These are phyloP conservation scores for Eimeria praecox DNA, from an alignment of 169 alveolate species.

Conservation along the genomic window DNA sequence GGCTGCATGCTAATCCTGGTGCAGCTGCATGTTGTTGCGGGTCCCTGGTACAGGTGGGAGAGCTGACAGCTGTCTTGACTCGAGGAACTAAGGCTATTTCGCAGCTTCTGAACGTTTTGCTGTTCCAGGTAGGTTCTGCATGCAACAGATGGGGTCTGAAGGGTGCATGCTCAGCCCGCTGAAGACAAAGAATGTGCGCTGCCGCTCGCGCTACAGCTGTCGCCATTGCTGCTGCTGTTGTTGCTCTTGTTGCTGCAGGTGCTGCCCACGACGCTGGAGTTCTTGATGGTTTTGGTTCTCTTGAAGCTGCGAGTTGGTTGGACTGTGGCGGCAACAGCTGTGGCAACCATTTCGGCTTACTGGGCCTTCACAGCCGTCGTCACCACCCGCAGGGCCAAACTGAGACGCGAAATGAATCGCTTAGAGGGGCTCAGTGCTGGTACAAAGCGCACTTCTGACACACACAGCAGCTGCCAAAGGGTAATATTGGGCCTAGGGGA, in stretches of 20 bases:
- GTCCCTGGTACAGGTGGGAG: slow-evolving; percentile 82
- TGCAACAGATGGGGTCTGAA: not conserved
- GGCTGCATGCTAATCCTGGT: not conserved
- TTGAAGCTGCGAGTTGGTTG: slow-evolving; percentile 84
- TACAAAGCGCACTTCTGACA: not conserved
- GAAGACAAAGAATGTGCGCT: not conserved
- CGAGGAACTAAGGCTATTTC: slow-evolving; percentile 86
- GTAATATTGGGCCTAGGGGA: not conserved
- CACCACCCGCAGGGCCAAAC: slow-evolving; percentile 83
- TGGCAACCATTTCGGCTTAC: slow-evolving; percentile 84
- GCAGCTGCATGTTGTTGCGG: not conserved
- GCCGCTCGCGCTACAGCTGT: not conserved
- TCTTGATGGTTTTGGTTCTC: slow-evolving; percentile 82
- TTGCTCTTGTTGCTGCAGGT: slow-evolving; percentile 82
- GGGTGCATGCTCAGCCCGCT: not conserved
- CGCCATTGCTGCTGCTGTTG: not conserved
- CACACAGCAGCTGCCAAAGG: not conserved
- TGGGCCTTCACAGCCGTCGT: slow-evolving; percentile 85
- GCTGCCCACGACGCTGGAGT: slow-evolving; percentile 86
- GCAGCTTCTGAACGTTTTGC: slow-evolving; percentile 83
- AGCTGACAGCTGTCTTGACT: slow-evolving; percentile 83
- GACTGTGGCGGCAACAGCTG: slow-evolving; percentile 85
- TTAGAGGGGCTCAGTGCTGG: slow-evolving; percentile 85
- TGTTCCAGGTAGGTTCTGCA: slow-evolving; percentile 82
- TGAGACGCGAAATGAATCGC: slow-evolving; percentile 83